Evolutionary conservation across 345 rosid species (phyloP).

Genomic region (Geranium brycei): DNA sequence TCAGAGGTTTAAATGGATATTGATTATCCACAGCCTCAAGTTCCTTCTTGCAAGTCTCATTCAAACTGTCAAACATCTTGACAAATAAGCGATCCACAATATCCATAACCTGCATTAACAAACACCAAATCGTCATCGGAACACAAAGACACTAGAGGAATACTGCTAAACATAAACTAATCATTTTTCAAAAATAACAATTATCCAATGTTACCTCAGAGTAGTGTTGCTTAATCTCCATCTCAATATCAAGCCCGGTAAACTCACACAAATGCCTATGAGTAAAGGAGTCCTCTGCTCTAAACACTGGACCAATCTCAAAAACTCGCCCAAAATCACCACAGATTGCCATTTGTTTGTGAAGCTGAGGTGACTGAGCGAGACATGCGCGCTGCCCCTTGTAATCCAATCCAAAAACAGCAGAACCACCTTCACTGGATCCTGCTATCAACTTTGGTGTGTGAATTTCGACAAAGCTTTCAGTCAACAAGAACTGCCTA

Average conservation of each 20-base stretch:
- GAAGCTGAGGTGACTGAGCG: slow-evolving; percentile 94
- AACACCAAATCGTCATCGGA: neutral
- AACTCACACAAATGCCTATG: slow-evolving; percentile 89
- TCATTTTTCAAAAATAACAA: neutral
- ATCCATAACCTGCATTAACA: slow-evolving; percentile 57
- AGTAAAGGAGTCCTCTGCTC: slow-evolving; percentile 85
- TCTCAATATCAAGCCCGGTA: slow-evolving; percentile 79
- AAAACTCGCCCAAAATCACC: slow-evolving; percentile 69
- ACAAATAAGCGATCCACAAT: slow-evolving; percentile 60
- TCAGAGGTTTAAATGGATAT: slow-evolving; percentile 69
- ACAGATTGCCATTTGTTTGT: slow-evolving; percentile 82
- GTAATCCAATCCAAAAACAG: slow-evolving; percentile 83
- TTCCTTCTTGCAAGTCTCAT: slow-evolving; percentile 50
- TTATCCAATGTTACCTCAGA: slow-evolving; percentile 40
- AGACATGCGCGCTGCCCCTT: slow-evolving; percentile 82
- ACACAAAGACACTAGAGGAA: too few relatives aligned
- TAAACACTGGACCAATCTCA: slow-evolving; percentile 77
- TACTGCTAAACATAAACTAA: neutral
- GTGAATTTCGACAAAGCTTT: slow-evolving; percentile 65
- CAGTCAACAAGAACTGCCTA: slow-evolving; percentile 40
- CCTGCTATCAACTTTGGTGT: slow-evolving; percentile 84
- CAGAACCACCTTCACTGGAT: slow-evolving; percentile 91
- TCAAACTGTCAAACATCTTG: slow-evolving; percentile 51
- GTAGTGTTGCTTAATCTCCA: slow-evolving; percentile 69
- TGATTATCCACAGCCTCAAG: slow-evolving; percentile 67